Base-by-base conservation (phyloP, 2,329 filamentous ascomycete species). In the Teratosphaeriaceae sp. region DNA sequence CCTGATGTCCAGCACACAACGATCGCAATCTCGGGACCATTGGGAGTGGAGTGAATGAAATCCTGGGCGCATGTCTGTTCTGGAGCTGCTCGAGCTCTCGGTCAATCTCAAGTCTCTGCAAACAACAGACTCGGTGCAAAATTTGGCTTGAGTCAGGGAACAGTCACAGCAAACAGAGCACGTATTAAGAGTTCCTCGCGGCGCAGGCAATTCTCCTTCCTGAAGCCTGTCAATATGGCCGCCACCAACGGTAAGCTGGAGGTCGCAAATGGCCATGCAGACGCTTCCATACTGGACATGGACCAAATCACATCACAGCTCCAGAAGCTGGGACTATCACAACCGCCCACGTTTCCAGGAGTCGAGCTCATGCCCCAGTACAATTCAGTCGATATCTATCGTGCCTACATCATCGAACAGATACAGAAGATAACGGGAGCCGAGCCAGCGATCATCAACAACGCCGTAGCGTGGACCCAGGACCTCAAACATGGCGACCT, bases 401-500 rank as follows among this genome's bases (percentile, higher is more conserved):
- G 87, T 47, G 78, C 80, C 27, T 84, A 89, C 62, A 77, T 94
- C 50, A 81, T 84, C 48, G 73, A 82, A 31, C 70, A 85, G 38
- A 69, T 94, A 30, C 70, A 78, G 24, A 70, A 78, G 16, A 75
- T 88, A 47, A 85, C 83, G 2, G 84, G 82, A 18, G 82, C 87
- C 21, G 82, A 86, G 45, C 63, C 74, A 24, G 70, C 74, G 42
- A 79, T 88, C 55, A 82, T 94, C 60, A 88, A 85, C 67, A 78
- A 79, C 20, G 79, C 80, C 27, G 70, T 94, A 31, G 78, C 84
- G 68, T 90, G 85, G 85, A 90, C 87, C 4, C 73, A 79, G 49
- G 79, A 82, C 27, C 72, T 88, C 18, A 87, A 92, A 52, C 88
- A 89, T 70, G 88, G 88, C 37, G 88, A 94, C 65, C 68, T 94